Evolutionary conservation across 192 early-diverging fungal genomes (phyloP).

Genomic region (Coemansia sp.): DNA sequence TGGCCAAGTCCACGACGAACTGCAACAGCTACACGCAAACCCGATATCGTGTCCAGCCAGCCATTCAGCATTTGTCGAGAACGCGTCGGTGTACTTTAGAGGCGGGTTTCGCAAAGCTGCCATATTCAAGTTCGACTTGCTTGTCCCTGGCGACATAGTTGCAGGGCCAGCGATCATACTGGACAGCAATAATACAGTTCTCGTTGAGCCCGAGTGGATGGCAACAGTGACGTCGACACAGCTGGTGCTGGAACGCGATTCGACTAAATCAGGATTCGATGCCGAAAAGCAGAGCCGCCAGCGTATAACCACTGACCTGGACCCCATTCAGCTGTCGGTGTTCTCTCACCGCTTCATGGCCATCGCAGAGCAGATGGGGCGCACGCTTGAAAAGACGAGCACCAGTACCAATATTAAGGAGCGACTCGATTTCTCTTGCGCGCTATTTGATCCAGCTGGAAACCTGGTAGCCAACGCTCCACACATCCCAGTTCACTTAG

Average conservation of each 20-base stretch:
- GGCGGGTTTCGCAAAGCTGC: constrained; percentile 71
- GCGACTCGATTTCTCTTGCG: constrained; percentile 96
- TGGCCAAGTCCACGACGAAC: constrained; percentile 60
- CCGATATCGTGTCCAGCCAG: not conserved
- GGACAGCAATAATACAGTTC: constrained; percentile 85
- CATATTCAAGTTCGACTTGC: constrained; percentile 68
- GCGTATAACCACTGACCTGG: constrained; percentile 60
- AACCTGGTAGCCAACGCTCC: constrained; percentile 87
- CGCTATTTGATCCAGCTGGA: constrained; percentile 88
- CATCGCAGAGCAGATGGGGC: constrained; percentile 98
- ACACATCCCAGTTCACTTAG: constrained; percentile 93
- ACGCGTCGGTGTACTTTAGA: constrained; percentile 78
- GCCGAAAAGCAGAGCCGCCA: not conserved
- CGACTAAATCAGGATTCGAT: not conserved
- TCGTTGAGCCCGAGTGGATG: constrained; percentile 81
- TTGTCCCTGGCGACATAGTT: constrained; percentile 71
- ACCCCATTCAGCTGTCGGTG: constrained; percentile 90
- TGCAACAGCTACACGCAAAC: constrained; percentile 21
- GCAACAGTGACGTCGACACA: constrained; percentile 76
- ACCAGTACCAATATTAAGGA: constrained; percentile 99
- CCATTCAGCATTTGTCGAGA: constrained; percentile 49
- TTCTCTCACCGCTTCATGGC: constrained; percentile 98
- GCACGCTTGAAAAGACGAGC: constrained; percentile 91
- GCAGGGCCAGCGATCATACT: constrained; percentile 89
- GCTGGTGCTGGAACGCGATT: constrained; percentile 55